Evolutionary conservation across 306 rosid species (phyloP), one percentile per base, ranked within the genome.

Genomic region (Gynostemma pentaphyllum): DNA sequence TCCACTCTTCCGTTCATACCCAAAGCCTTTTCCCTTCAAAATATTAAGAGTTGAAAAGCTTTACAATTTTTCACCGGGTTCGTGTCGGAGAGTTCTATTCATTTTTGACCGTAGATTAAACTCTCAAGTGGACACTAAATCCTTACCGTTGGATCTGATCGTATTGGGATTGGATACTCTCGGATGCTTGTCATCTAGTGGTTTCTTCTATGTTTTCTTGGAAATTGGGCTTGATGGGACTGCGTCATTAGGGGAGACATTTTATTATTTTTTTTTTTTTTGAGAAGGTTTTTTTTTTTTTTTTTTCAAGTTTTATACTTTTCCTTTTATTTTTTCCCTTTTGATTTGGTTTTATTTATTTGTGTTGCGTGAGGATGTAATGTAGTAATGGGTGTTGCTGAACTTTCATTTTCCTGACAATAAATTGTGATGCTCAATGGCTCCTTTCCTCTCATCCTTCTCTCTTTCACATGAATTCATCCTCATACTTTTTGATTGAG

Each of bases 231-330:
- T 22, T 7, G 78, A 71, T 49, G 39, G 62, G 74, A 72, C 78
- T 84, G 81, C 75, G 70, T 62, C 87, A 69, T 46, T 41, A 49
- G 50, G 66, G 83, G 85, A 74, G 82, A 80, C 86, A 79, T 2
- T 4, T 46, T 46, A 32, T 15, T 49, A 22, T 1, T 12, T 45
- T 11, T 39, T 4, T 5, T 2, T 16, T 57, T 34, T 18, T 16
- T 32, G 6, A 24, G 3, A 12, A 1, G 5, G 14, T 53, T 55
- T 56, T 30, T 16, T 14, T 23, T 9, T 3, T 18, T 19, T 37
- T 22, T 49, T 49, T 19, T 27, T 50, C 19, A 3, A 39, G 1
- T 39, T 39, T 10, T 39, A 3, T 18, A 47, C 29, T 42, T 4
- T 45, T 5, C 8, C 8, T 30, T 7, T 62, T 24, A 15, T 15